Percentiles rank a stretch among this genome's conserved stretches.
Evolutionary conservation across 1,139 yeast species (phyloP).

Genomic region (Scheffersomyces quercinus): DNA sequence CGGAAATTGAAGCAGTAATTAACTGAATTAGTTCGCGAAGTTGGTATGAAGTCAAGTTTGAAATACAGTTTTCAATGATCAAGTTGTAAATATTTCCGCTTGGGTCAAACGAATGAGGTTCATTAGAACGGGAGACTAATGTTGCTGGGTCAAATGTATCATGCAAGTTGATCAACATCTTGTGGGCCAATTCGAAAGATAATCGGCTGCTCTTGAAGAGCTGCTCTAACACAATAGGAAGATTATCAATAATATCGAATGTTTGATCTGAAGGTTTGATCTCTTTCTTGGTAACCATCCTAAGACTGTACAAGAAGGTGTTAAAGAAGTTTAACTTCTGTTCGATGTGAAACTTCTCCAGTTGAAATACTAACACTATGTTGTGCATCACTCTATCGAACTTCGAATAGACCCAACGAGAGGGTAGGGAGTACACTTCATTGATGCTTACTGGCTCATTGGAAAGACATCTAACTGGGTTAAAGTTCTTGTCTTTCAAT

Average conservation of each 20-base stretch:
- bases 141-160: slow-evolving; percentile 32
- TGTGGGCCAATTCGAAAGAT: slow-evolving; percentile 19
- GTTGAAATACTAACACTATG: slow-evolving; percentile 24
- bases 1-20: slow-evolving; percentile 24
- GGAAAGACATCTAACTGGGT: slow-evolving; percentile 33
- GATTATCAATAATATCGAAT: slow-evolving; percentile 31
- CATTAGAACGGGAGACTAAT: slow-evolving; percentile 4
- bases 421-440: slow-evolving; percentile 34
- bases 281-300: slow-evolving; percentile 30
- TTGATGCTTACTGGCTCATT: slow-evolving; percentile 28
- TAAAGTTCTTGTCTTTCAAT: slow-evolving; percentile 22
- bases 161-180: slow-evolving; percentile 23
- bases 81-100: slow-evolving; percentile 10
- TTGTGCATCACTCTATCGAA: slow-evolving; percentile 33
- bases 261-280: slow-evolving; percentile 28
- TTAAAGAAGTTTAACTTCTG: slow-evolving; percentile 27
- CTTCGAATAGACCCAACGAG: slow-evolving; percentile 35
- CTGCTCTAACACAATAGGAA: slow-evolving; percentile 26
- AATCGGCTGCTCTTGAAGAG: slow-evolving; percentile 19
- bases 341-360: slow-evolving; percentile 23
- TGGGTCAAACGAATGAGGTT: slow-evolving; percentile 1
- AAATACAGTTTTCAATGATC: slow-evolving; percentile 12
- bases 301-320: slow-evolving; percentile 27
- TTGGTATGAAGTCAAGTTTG: slow-evolving; percentile 16
- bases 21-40: slow-evolving; percentile 21